Evolutionary conservation across 2,329 filamentous ascomycete species (phyloP).

Genomic region (Penicillium brasilianum): DNA sequence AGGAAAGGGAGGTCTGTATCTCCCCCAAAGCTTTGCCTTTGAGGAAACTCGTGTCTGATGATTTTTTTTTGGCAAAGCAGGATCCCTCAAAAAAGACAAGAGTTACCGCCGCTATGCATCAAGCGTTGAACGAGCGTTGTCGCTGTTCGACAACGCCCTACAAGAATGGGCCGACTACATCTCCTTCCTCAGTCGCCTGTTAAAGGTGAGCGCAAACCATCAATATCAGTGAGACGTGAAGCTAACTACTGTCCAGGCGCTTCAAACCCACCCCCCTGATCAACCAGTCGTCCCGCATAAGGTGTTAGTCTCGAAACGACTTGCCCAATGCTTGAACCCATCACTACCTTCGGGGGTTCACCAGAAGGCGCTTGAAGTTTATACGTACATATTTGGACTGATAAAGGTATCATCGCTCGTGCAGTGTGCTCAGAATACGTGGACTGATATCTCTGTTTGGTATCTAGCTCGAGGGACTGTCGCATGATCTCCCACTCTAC

Average conservation of each 20-base stretch:
- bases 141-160: constrained; percentile 87
- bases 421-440: neutral
- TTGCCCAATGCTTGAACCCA: constrained; percentile 94
- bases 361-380: constrained; percentile 95
- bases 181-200: constrained; percentile 85
- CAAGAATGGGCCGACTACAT: constrained; percentile 99
- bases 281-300: constrained; percentile 79
- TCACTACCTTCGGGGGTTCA: constrained; percentile 93
- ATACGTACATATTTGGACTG: constrained; percentile 83
- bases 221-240: neutral
- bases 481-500: constrained; percentile 82
- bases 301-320: constrained; percentile 79
- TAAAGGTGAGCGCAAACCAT: constrained; percentile 68
- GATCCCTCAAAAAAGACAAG: constrained; percentile 62
- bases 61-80: constrained; percentile 26
- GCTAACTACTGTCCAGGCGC: constrained; percentile 60
- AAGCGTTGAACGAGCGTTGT: constrained; percentile 82
- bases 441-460: constrained; percentile 22
- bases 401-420: constrained; percentile 66
- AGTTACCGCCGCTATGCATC: constrained; percentile 85
- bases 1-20: constrained; percentile 71
- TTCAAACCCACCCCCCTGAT: constrained; percentile 81
- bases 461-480: constrained; percentile 69
- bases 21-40: neutral
- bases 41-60: constrained; percentile 3